phyloP scores from a whole-genome alignment of 805 yeast species.

The Yarrowia sp. region DNA sequence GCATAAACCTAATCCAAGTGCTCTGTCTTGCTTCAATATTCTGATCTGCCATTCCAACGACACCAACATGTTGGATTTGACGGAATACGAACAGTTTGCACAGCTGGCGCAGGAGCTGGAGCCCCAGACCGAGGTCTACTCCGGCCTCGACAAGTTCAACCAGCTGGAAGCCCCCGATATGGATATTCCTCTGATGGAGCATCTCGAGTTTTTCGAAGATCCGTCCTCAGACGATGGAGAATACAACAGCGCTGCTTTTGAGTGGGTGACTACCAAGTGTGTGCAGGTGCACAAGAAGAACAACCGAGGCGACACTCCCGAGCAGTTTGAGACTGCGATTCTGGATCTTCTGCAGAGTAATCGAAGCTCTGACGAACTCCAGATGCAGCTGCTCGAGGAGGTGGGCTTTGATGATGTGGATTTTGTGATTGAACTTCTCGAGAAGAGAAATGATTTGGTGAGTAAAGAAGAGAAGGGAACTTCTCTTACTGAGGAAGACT shows the following conservation, averaged over 20 bases:
- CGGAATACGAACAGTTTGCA: slow-evolving; percentile 21
- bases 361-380: slow-evolving; percentile 64
- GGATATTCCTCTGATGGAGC: slow-evolving; percentile 38
- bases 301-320: slow-evolving; percentile 15
- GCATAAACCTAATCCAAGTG: slow-evolving; percentile 23
- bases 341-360: slow-evolving; percentile 44
- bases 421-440: slow-evolving; percentile 68
- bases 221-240: slow-evolving; percentile 15
- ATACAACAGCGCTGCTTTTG: slow-evolving; percentile 30
- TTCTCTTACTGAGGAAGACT: too few species aligned
- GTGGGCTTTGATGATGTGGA: slow-evolving; percentile 89
- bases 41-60: slow-evolving; percentile 16
- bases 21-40: too few species aligned
- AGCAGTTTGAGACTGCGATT: slow-evolving; percentile 34
- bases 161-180: slow-evolving; percentile 18
- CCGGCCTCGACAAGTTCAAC: slow-evolving; percentile 33
- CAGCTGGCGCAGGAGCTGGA: slow-evolving; percentile 25
- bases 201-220: slow-evolving; percentile 24
- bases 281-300: slow-evolving; percentile 6
- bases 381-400: slow-evolving; percentile 75
- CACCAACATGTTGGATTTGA: slow-evolving; percentile 26
- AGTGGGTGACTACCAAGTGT: slow-evolving; percentile 38
- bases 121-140: slow-evolving; percentile 27
- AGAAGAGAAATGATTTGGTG: slow-evolving; percentile 46
- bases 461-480: slow-evolving; percentile 41